Base-by-base conservation (phyloP, 2,329 filamentous ascomycete genomes). In the Aspergillus jensenii region DNA sequence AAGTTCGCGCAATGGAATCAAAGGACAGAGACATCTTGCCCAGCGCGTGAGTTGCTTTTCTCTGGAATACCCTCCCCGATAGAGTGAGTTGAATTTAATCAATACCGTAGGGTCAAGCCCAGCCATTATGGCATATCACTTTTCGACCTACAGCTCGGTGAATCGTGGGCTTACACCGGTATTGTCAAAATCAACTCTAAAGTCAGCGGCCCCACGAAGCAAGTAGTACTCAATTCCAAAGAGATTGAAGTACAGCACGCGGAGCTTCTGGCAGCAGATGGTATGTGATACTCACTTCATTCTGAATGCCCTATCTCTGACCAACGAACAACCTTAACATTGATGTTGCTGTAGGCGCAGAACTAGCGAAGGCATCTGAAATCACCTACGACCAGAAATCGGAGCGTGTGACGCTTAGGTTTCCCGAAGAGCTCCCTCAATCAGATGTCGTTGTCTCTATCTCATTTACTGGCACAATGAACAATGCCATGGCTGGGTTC, bases 401-500 rank as follows among this genome's bases (percentile, higher is more conserved):
- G 62, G 93, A 98, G 79, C 87, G 93, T 60, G 90, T 87, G 41
- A 93, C 88, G 56, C 82, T 99, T 66, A 80, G 81, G 65, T 96
- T 99, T 73, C 77, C 86, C 35, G 81, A 90, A 63, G 87, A 90
- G 68, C 79, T 97, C 35, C 83, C 87, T 17, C 80, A 84, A 33
- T 83, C 88, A 23, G 81, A 87, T 59, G 86, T 90, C 71, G 87
- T 88, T 5, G 76, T 96, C 43, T 80, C 82, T 47, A 84, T 96
- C 70, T 82, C 86, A 19, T 96, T 95, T 70, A 83, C 89, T 67
- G 93, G 91, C 59, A 87, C 83, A 59, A 89, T 96, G 76, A 96
- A 96, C 81, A 90, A 91, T 71, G 85, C 89, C 63, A 96, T 96
- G 91, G 89, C 90, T 59, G 92, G 93, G 41, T 96, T 96, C 81